Evolutionary conservation across 1,139 yeast species (phyloP).

Genomic region (Taphrina wiesneri): DNA sequence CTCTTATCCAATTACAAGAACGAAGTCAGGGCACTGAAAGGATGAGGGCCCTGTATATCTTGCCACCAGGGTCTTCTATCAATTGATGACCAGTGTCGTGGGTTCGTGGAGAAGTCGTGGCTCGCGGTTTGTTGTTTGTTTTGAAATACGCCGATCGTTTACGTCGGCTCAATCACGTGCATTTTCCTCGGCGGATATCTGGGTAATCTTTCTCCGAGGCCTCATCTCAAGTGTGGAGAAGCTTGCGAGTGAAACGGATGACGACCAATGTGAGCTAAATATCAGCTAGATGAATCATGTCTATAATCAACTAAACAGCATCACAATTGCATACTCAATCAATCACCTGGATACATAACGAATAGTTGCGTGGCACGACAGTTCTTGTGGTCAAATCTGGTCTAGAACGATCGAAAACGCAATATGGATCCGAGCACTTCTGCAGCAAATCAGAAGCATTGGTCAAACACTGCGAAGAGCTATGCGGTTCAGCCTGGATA

Average conservation of each 20-base stretch:
- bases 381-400: not conserved
- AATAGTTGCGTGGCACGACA: too few species aligned
- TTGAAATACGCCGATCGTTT: not conserved
- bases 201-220: not conserved
- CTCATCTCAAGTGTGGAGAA: not conserved
- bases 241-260: too few species aligned
- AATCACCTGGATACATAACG: not conserved
- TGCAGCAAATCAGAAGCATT: conserved; percentile 7
- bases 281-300: too few species aligned
- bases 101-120: not conserved
- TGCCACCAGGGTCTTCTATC: not conserved
- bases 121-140: conserved; percentile 2
- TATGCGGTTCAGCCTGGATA: not conserved
- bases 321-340: not conserved
- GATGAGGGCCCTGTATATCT: not conserved
- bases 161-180: not conserved
- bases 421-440: not conserved
- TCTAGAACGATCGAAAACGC: not conserved
- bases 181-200: not conserved
- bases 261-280: too few species aligned
- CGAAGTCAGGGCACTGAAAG: not conserved
- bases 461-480: not conserved
- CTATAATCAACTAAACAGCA: not conserved
- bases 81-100: not conserved
- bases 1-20: not conserved